A percentile compares a stretch with the other conserved stretches of the same genome.
Conservation (phyloP, 768 basidiomycete genomes). For the Lyophyllum atratum region DNA sequence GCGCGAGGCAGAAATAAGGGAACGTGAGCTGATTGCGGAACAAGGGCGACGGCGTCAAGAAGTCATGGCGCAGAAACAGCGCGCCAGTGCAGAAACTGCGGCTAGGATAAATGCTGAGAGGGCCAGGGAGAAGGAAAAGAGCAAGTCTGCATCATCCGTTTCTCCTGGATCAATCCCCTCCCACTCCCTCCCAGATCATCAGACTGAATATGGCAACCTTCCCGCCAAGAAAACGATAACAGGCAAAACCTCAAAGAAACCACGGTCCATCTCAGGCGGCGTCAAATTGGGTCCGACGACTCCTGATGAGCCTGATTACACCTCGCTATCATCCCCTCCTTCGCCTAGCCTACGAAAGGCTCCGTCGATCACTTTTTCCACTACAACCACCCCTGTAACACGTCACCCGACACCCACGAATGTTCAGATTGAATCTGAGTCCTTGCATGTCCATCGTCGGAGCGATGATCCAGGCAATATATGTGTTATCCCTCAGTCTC, state of each 20-base stretch:
- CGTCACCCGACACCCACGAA: not conserved
- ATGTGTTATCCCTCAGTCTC: slow-evolving; percentile 20
- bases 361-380: not conserved
- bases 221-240: slow-evolving; percentile 9
- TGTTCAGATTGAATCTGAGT: not conserved
- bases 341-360: not conserved
- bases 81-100: slow-evolving; percentile 27
- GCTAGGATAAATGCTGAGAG: slow-evolving; percentile 27
- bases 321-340: not conserved
- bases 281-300: slow-evolving; percentile 13
- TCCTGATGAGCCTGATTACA: not conserved
- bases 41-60: slow-evolving; percentile 31
- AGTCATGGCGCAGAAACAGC: slow-evolving; percentile 30
- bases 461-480: slow-evolving; percentile 30
- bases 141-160: slow-evolving; percentile 1
- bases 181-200: slow-evolving; percentile 1
- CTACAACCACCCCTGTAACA: not conserved
- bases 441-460: slow-evolving; percentile 22
- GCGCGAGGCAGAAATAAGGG: slow-evolving; percentile 12
- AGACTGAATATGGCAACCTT: slow-evolving; percentile 10
- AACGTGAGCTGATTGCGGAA: slow-evolving; percentile 31
- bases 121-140: slow-evolving; percentile 21
- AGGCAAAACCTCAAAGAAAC: slow-evolving; percentile 8
- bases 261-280: slow-evolving; percentile 15
- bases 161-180: slow-evolving; percentile 8